Evolutionary conservation across 805 yeast genomes (phyloP), one percentile per base, ranked within the genome.

Genomic region (Metschnikowia lunata): DNA sequence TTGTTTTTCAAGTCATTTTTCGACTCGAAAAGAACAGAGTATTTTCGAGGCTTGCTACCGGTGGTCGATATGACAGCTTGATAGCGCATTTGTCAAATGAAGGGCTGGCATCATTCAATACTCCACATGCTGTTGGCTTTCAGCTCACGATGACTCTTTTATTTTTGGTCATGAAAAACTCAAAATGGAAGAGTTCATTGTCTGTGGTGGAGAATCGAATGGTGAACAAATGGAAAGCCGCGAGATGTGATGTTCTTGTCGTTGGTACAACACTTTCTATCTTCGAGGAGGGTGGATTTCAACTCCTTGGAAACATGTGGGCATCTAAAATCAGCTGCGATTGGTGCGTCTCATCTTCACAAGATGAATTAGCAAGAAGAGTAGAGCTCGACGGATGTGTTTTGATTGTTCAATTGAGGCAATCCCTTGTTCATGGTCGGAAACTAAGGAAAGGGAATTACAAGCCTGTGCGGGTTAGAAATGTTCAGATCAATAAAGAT

Each of bases 21-120:
- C 85, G 87, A 43, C 83, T 80, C 4, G 80, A 73, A 54, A 74
- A 55, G 49, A 72, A 58, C 49, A 60, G 60, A 55, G 68, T 69
- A 6, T 71, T 83, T 29, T 50, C 68, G 0, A 50, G 74, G 34
- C 69, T 93, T 34, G 93, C 93, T 12, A 91, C 93, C 0, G 99
- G 99, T 36, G 99, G 99, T 2, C 71, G 99, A 43, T 93, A 89
- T 59, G 98, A 91, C 56, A 69, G 72, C 15, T 71, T 93, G 51
- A 78, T 89, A 11, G 69, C 79, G 3, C 73, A 82, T 13, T 74
- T 88, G 47, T 78, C 91, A 0, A 80, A 86, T 39, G 63, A 57
- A 30, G 68, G 59, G 26, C 43, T 62, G 14, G 48, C 56, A 1
- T 57, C 57, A 28, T 41, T 51, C 8, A 50, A 49, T 11, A 64